A percentile compares a stretch with the other conserved stretches of the same genome.
These are phyloP conservation scores for Volvariella surrecta DNA, from an alignment of 1,284 basidiomycete species.

Conservation along the genomic window DNA sequence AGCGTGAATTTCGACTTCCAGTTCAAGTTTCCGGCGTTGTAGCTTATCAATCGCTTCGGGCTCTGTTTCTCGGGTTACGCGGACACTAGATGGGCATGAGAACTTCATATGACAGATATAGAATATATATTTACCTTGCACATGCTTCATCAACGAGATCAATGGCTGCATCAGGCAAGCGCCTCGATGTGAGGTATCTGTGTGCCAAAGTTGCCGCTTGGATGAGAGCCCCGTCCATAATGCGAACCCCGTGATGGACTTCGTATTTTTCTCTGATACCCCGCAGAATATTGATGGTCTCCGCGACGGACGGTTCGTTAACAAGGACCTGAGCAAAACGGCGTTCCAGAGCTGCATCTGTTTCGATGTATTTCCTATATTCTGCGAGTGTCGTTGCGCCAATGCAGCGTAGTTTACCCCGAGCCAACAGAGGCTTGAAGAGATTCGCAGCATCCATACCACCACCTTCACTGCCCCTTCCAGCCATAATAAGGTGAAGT, in stretches of 20 bases:
- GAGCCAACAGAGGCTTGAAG: slow-evolving; percentile 84
- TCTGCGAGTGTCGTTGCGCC: slow-evolving; percentile 93
- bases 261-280: slow-evolving; percentile 79
- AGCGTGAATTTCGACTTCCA: slow-evolving; percentile 95
- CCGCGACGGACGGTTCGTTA: slow-evolving; percentile 85
- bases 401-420: slow-evolving; percentile 76
- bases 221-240: slow-evolving; percentile 87
- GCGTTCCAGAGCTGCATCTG: slow-evolving; percentile 89
- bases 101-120: neutral
- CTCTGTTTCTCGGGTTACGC: slow-evolving; percentile 90
- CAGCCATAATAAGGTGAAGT: slow-evolving; percentile 87
- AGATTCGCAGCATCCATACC: slow-evolving; percentile 86
- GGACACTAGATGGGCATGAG: slow-evolving; percentile 47
- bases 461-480: slow-evolving; percentile 64
- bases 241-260: slow-evolving; percentile 86
- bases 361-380: slow-evolving; percentile 95
- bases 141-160: slow-evolving; percentile 93
- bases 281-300: slow-evolving; percentile 91
- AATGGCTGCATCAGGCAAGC: slow-evolving; percentile 87
- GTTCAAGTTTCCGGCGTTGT: slow-evolving; percentile 86
- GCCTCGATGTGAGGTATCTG: slow-evolving; percentile 84
- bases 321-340: slow-evolving; percentile 93
- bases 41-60: slow-evolving; percentile 94
- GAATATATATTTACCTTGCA: slow-evolving; percentile 48
- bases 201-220: slow-evolving; percentile 89